Evolutionary conservation across 495 filamentous ascomycete genomes (phyloP).

Genomic region (Elasticomyces elasticus): DNA sequence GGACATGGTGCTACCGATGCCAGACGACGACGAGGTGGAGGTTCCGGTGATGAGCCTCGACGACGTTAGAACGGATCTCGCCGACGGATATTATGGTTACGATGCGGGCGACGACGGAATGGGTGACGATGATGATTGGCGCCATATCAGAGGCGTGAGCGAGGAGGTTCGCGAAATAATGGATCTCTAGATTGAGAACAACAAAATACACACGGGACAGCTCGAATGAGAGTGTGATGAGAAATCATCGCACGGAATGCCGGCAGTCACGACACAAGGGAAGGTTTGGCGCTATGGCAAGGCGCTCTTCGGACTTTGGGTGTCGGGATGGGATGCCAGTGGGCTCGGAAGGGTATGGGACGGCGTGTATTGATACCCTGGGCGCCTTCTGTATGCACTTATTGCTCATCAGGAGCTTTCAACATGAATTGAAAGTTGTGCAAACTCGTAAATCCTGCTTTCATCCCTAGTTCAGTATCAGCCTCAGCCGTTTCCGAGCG

Average conservation of each 20-base stretch:
- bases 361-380: conserved; percentile 86
- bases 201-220: no score
- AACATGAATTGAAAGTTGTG: no score
- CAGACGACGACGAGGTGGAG: conserved; percentile 14
- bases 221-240: no score
- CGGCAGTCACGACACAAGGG: not conserved
- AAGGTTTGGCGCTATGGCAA: no score
- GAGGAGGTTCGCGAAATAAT: conserved; percentile 12
- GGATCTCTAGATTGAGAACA: not conserved
- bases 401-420: no score
- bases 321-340: no score
- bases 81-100: conserved; percentile 4
- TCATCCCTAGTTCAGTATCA: no score
- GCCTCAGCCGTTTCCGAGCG: no score
- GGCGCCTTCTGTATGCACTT: no score
- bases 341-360: conserved; percentile 73
- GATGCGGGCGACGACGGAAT: conserved; percentile 5
- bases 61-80: conserved; percentile 14
- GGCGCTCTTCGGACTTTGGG: no score
- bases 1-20: not conserved
- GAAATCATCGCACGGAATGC: conserved; percentile 36
- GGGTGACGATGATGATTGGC: not conserved
- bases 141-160: not conserved
- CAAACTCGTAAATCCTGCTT: no score
- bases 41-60: conserved; percentile 18